Percentiles rank a stretch among this genome's conserved stretches.
These are phyloP conservation scores for Poteriospumella lacustris DNA, from an alignment of 108 stramenopile species.

Conservation along the genomic window DNA sequence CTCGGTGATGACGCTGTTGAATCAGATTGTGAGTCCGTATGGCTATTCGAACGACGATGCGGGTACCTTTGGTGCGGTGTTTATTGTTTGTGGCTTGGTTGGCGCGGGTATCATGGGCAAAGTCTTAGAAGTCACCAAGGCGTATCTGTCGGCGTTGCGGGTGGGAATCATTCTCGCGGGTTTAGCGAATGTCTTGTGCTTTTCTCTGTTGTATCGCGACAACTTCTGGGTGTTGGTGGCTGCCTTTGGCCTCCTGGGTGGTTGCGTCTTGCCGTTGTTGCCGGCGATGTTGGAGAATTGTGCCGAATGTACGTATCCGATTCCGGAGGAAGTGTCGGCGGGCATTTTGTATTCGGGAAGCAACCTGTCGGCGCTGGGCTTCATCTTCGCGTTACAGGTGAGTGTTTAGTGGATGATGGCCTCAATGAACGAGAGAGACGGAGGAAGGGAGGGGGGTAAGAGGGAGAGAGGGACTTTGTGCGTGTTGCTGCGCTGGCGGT, in stretches of 20 bases:
- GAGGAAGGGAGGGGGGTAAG: too few relatives aligned
- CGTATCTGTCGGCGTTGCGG: background rate
- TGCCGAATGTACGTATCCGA: constrained; percentile 26
- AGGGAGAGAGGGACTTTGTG: too few relatives aligned
- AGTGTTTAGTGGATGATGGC: too few relatives aligned
- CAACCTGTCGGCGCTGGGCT: background rate
- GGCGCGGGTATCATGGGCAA: constrained; percentile 36
- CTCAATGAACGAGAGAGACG: too few relatives aligned
- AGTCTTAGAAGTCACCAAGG: constrained; percentile 10
- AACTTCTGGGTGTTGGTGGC: constrained; percentile 4
- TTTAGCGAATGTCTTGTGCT: background rate
- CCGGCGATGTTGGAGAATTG: constrained; percentile 28
- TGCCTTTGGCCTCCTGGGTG: constrained; percentile 2
- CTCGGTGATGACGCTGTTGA: constrained; percentile 42
- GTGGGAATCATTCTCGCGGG: background rate
- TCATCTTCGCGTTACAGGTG: background rate
- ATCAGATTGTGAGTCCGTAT: constrained; percentile 35
- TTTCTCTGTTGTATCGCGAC: background rate
- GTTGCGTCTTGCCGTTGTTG: background rate
- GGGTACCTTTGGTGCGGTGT: constrained; percentile 35
- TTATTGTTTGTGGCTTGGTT: constrained; percentile 41
- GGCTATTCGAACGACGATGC: constrained; percentile 46
- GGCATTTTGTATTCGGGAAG: constrained; percentile 1
- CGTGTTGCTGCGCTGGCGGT: too few relatives aligned
- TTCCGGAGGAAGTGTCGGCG: constrained; percentile 19